A percentile compares a stretch with the other conserved stretches of the same genome.
Conservation (phyloP, 2,329 filamentous ascomycete species). For the Thelonectria rubi region DNA sequence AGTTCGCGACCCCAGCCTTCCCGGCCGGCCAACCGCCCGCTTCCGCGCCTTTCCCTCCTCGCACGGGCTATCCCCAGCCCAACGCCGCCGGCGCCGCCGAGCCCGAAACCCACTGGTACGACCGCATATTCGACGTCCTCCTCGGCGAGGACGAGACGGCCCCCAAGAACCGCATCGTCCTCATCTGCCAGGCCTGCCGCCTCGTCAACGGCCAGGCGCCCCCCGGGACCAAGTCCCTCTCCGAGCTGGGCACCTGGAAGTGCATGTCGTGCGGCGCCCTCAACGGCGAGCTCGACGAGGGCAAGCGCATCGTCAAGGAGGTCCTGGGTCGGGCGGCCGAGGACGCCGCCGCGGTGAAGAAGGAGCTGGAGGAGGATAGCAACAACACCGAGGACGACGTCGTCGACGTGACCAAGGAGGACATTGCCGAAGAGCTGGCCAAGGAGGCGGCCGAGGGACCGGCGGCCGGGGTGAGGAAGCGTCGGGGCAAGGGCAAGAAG, state of each 20-base stretch:
- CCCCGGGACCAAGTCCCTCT: constrained; percentile 78
- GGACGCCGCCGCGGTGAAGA: constrained; percentile 26
- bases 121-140: constrained; percentile 89
- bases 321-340: constrained; percentile 54
- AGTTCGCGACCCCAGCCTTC: constrained; percentile 49
- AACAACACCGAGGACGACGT: constrained; percentile 20
- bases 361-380: constrained; percentile 21
- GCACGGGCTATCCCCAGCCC: constrained; percentile 26
- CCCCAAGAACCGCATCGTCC: constrained; percentile 86
- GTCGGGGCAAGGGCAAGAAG: constrained; percentile 40
- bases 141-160: constrained; percentile 95
- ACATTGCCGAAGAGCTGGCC: constrained; percentile 22
- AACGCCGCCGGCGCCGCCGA: constrained; percentile 30
- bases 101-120: constrained; percentile 81
- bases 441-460: constrained; percentile 33
- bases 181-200: constrained; percentile 84
- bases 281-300: constrained; percentile 85
- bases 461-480: constrained; percentile 38
- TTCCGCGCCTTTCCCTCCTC: constrained; percentile 12
- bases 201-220: constrained; percentile 96
- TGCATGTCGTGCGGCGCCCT: constrained; percentile 84
- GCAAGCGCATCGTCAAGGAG: constrained; percentile 75
- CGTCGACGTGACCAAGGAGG: constrained; percentile 29
- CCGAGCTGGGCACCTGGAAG: constrained; percentile 86
- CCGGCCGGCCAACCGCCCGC: constrained; percentile 35